Evolutionary conservation across 805 yeast genomes (phyloP).

Genomic region (Jamesozyma piceae): DNA sequence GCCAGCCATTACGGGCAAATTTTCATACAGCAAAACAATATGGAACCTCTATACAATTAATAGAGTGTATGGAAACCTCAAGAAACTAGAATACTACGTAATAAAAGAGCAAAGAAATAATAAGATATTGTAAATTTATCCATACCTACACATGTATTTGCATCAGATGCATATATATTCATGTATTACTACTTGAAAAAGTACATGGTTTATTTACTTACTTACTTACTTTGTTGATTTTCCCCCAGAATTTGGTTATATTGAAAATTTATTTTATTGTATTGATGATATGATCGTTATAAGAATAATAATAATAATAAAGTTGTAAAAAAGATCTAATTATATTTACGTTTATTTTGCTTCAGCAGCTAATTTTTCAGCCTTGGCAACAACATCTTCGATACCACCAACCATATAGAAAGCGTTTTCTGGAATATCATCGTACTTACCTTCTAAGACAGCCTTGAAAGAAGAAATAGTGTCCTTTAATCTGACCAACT

Average conservation of each 20-base stretch:
- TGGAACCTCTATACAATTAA: too few relatives aligned
- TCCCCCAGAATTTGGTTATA: background rate
- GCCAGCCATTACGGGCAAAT: too few relatives aligned
- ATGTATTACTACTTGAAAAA: too few relatives aligned
- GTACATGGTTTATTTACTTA: too few relatives aligned
- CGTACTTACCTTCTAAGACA: slow-evolving; percentile 97
- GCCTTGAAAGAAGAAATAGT: slow-evolving; percentile 92
- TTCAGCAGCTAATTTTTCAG: slow-evolving; percentile 96
- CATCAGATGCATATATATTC: background rate
- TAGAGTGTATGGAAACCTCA: too few relatives aligned
- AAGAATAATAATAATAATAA: slow-evolving; percentile 1
- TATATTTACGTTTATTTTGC: slow-evolving; percentile 42
- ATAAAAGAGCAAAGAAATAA: too few relatives aligned
- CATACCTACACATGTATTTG: background rate
- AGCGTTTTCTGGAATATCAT: slow-evolving; percentile 97
- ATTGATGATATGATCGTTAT: background rate
- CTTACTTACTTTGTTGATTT: background rate
- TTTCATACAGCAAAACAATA: too few relatives aligned
- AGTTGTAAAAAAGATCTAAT: background rate
- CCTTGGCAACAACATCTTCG: slow-evolving; percentile 97
- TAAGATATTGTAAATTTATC: too few relatives aligned
- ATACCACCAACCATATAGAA: slow-evolving; percentile 99
- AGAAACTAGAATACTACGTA: too few relatives aligned
- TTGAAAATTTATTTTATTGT: background rate
- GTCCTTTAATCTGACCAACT: slow-evolving; percentile 92